Percentiles rank a stretch among this genome's conserved stretches.
Evolutionary conservation across 2,329 filamentous ascomycete genomes (phyloP).

Genomic region (Dactylonectria estremocensis): DNA sequence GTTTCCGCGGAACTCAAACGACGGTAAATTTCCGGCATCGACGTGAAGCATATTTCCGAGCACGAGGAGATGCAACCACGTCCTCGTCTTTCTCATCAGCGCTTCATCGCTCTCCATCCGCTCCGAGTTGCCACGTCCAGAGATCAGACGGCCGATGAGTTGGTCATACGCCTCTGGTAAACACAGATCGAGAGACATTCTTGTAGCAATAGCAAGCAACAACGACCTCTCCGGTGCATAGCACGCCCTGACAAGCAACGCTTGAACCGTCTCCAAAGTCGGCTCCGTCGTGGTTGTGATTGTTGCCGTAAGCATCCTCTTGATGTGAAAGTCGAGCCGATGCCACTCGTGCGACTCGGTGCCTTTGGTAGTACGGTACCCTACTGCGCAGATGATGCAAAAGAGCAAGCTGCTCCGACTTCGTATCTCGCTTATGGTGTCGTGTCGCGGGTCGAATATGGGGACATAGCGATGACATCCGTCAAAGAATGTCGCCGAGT

Average conservation of each 20-base stretch:
- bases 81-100: slow-evolving; percentile 58
- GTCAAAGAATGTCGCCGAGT: background rate
- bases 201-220: slow-evolving; percentile 64
- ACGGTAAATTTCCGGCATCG: slow-evolving; percentile 52
- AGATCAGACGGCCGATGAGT: slow-evolving; percentile 43
- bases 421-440: slow-evolving; percentile 62
- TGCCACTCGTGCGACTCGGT: slow-evolving; percentile 58
- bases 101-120: slow-evolving; percentile 40
- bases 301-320: slow-evolving; percentile 60
- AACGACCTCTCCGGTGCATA: slow-evolving; percentile 68
- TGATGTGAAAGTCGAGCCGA: slow-evolving; percentile 60
- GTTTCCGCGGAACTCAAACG: slow-evolving; percentile 57
- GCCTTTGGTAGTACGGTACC: slow-evolving; percentile 61
- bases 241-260: slow-evolving; percentile 65
- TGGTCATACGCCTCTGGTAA: slow-evolving; percentile 61
- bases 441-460: slow-evolving; percentile 48
- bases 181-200: slow-evolving; percentile 65
- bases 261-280: slow-evolving; percentile 65
- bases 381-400: slow-evolving; percentile 66
- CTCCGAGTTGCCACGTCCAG: slow-evolving; percentile 33
- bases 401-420: slow-evolving; percentile 65
- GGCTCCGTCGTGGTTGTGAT: slow-evolving; percentile 43
- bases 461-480: slow-evolving; percentile 9
- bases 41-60: slow-evolving; percentile 65
- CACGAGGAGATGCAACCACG: slow-evolving; percentile 68